These are phyloP conservation scores for Amanita rimosa DNA, from an alignment of 768 basidiomycete genomes.

Conservation along the genomic window DNA sequence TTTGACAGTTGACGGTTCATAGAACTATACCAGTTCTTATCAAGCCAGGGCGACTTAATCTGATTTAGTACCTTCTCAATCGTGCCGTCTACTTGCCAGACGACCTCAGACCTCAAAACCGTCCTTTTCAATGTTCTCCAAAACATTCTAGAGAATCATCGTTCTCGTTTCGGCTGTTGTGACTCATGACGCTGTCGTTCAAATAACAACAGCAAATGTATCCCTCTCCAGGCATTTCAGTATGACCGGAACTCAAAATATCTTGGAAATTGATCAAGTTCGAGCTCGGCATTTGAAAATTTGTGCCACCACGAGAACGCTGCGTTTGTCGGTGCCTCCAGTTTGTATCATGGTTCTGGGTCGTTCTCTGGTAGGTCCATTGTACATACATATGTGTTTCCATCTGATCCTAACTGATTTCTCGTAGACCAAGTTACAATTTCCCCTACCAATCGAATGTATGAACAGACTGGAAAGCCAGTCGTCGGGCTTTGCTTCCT, in stretches of 20 bases:
- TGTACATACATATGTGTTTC: background rate
- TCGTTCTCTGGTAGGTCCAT: constrained; percentile 37
- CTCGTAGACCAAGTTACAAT: constrained; percentile 41
- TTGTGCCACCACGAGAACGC: background rate
- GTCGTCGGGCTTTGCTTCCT: constrained; percentile 33
- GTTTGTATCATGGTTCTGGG: constrained; percentile 50
- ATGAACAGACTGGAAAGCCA: background rate
- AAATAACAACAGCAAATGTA: constrained; percentile 32
- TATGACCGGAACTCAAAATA: constrained; percentile 32
- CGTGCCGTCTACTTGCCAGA: too few relatives aligned
- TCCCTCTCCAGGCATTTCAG: constrained; percentile 30
- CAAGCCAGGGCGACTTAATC: too few relatives aligned
- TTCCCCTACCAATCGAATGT: constrained; percentile 17
- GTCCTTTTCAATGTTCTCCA: constrained; percentile 20
- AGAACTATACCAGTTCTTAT: too few relatives aligned
- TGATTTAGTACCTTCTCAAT: too few relatives aligned
- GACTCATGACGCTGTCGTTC: constrained; percentile 29
- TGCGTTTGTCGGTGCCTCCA: constrained; percentile 24
- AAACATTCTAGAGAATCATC: constrained; percentile 32
- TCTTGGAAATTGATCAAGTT: constrained; percentile 39
- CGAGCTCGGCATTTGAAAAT: constrained; percentile 21
- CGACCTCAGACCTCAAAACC: too few relatives aligned
- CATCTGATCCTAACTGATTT: background rate
- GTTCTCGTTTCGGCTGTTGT: constrained; percentile 34
- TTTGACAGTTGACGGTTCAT: too few relatives aligned